Base-by-base conservation (phyloP, 495 filamentous ascomycete genomes). In the Pyrenopolyporus hunteri region DNA sequence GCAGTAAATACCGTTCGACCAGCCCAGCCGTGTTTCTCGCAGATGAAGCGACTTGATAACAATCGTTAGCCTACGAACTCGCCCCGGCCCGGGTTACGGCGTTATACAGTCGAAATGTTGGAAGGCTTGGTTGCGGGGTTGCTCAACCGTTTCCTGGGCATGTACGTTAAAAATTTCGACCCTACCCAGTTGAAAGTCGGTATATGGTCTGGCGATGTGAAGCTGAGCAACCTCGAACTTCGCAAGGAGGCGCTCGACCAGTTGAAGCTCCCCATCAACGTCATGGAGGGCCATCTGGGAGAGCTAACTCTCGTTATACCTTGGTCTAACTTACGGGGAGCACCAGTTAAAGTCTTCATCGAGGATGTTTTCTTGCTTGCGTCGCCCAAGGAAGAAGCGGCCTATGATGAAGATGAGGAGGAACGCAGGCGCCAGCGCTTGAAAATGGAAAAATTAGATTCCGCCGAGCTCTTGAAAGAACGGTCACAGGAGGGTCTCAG, bases 101-200 rank as follows among this genome's bases (percentile, higher is more conserved):
- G 69, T 64, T 66, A 55, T 57, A 68, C 46, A 59, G 51, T 59
- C 73, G 73, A 61, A 55, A 87, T 87, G 84, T 72, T 87, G 70
- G 84, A 87, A 80, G 84, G 84, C 63, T 74, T 87, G 51, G 84
- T 86, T 60, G 91, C 94, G 63, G 95, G 92, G 73, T 81, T 98
- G 78, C 87, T 98, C 68, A 98, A 98, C 78, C 90, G 95, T 76
- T 97, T 98, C 77, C 76, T 98, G 85, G 95, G 95, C 79, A 97
- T 98, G 86, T 98, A 98, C 78, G 92, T 98, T 72, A 92, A 94
- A 81, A 98, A 98, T 74, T 98, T 98, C 70, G 93, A 98, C 73
- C 88, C 93, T 14, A 90, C 87, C 63, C 94, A 98, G 78, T 83
- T 98, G 42, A 97, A 97, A 70, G 91, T 98, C 53, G 94, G 94